These are phyloP conservation scores for Penicillium olsonii DNA, from an alignment of 2,329 filamentous ascomycete genomes.

Conservation along the genomic window DNA sequence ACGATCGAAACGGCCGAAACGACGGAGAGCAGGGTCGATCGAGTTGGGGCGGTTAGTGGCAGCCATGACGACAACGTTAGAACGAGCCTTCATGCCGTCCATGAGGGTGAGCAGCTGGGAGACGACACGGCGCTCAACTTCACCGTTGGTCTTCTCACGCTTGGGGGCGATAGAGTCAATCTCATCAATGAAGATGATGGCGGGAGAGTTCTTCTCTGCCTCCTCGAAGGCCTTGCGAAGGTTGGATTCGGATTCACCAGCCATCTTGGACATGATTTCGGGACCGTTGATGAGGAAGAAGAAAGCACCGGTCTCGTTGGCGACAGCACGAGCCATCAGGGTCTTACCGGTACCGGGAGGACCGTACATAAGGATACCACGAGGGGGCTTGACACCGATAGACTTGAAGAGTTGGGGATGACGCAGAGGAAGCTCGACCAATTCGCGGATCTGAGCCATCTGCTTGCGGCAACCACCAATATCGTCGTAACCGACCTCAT, in stretches of 20 bases:
- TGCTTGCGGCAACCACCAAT: constrained; percentile 99
- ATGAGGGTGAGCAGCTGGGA: constrained; percentile 96
- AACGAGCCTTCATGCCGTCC: constrained; percentile 99
- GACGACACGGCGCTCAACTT: constrained; percentile 97
- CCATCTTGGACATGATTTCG: constrained; percentile 99
- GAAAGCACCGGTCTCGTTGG: constrained; percentile 98
- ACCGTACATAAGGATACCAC: constrained; percentile 94
- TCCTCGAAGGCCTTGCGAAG: constrained; percentile 99
- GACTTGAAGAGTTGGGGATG: constrained; percentile 99
- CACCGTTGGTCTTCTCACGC: constrained; percentile 99
- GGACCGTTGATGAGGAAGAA: constrained; percentile 99
- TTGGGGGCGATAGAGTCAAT: constrained; percentile 99
- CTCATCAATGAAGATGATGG: constrained; percentile 99
- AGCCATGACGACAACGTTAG: constrained; percentile 98
- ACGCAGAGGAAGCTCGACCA: constrained; percentile 94
- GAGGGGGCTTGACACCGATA: constrained; percentile 98
- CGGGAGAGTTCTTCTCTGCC: constrained; percentile 98
- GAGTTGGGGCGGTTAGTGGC: constrained; percentile 99
- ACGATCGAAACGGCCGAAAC: constrained; percentile 98
- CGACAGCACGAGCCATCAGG: constrained; percentile 95
- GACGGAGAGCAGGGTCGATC: constrained; percentile 94
- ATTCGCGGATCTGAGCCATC: constrained; percentile 98
- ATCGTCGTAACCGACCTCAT: constrained; percentile 98
- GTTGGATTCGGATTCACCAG: constrained; percentile 98
- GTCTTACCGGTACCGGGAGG: constrained; percentile 99